phyloP scores from a whole-genome alignment of 495 filamentous ascomycete species.

The Penicillium arizonense region DNA sequence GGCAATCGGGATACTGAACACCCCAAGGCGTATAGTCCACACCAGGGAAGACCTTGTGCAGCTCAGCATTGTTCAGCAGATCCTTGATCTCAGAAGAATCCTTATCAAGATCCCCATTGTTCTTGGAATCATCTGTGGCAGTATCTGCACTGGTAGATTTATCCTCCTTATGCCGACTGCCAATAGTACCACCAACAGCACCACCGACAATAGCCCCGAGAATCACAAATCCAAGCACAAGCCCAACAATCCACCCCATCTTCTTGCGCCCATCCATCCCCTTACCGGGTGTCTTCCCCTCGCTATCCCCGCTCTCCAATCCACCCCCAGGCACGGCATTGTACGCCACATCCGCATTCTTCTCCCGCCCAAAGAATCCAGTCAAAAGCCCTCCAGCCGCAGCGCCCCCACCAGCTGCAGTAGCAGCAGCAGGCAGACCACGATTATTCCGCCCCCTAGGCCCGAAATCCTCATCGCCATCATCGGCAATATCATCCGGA shows the following conservation, averaged over 20 bases:
- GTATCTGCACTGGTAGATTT: constrained; percentile 16
- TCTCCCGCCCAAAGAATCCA: constrained; percentile 37
- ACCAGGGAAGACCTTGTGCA: constrained; percentile 95
- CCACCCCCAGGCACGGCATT: constrained; percentile 51
- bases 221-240: constrained; percentile 60
- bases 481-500: constrained; percentile 77
- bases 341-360: constrained; percentile 44
- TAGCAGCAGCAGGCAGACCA: constrained; percentile 44
- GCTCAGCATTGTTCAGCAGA: constrained; percentile 71
- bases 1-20: constrained; percentile 84
- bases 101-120: constrained; percentile 67
- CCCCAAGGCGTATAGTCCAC: constrained; percentile 95
- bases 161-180: constrained; percentile 38
- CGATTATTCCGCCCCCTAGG: constrained; percentile 36
- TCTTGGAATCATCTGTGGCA: constrained; percentile 43
- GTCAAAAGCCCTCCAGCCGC: constrained; percentile 52
- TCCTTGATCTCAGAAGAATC: constrained; percentile 78
- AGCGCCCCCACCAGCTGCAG: constrained; percentile 52
- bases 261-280: constrained; percentile 64
- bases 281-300: constrained; percentile 26
- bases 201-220: constrained; percentile 75
- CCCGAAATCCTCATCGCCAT: constrained; percentile 76
- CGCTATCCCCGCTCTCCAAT: constrained; percentile 21
- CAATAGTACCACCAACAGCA: constrained; percentile 69
- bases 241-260: constrained; percentile 65